Conservation (phyloP, 139 green algal genomes). For the Trebouxia sp. region DNA sequence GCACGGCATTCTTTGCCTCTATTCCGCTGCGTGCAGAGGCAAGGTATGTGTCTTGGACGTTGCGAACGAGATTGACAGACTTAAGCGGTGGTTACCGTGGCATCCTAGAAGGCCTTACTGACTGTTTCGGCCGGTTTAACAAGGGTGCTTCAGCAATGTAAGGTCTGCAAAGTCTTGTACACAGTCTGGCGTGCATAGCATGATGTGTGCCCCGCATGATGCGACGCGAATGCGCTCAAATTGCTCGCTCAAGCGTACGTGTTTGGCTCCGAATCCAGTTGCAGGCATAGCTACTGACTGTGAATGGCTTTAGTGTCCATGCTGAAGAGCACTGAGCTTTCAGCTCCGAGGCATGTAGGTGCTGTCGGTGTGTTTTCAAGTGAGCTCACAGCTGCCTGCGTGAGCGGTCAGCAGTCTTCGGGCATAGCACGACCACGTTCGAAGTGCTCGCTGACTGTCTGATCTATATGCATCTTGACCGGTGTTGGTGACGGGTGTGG, state of each 20-base stretch:
- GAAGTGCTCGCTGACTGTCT: neutral
- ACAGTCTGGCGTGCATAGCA: neutral
- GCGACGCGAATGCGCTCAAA: too few relatives aligned
- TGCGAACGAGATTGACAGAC: too few relatives aligned
- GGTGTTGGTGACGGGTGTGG: neutral
- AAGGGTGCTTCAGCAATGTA: too few relatives aligned
- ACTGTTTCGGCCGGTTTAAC: too few relatives aligned
- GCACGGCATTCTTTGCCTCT: conserved; percentile 6
- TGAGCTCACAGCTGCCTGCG: neutral
- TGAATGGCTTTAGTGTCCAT: neutral
- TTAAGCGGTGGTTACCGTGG: too few relatives aligned
- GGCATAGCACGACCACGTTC: neutral
- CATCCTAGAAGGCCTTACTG: too few relatives aligned
- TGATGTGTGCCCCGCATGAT: too few relatives aligned
- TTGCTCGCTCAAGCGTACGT: neutral
- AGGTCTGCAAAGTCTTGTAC: too few relatives aligned
- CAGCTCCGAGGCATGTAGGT: neutral
- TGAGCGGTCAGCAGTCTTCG: neutral
- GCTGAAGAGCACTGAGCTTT: neutral
- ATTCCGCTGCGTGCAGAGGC: neutral
- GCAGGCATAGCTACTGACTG: neutral
- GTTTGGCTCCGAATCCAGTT: neutral
- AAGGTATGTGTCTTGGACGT: too few relatives aligned
- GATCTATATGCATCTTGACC: conserved; percentile 22
- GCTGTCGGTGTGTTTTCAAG: neutral